Percentiles rank a stretch among this genome's conserved stretches.
Conservation (phyloP, 1,284 basidiomycete genomes). For the Ganoderma boninense region DNA sequence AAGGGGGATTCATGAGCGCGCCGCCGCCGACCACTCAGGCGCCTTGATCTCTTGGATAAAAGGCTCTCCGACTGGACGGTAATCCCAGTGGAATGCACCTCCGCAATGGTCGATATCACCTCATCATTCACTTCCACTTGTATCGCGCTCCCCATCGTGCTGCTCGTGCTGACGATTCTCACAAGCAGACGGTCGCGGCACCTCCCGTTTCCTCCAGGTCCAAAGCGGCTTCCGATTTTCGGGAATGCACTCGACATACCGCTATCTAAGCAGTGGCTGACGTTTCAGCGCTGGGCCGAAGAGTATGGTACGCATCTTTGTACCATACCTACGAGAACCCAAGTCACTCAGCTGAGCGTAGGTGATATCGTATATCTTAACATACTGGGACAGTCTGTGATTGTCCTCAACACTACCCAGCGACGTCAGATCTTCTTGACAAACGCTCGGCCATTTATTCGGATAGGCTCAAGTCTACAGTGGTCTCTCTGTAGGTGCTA, state of each 20-base stretch:
- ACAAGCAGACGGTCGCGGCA: background rate
- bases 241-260: constrained; percentile 29
- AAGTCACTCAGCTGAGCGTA: background rate
- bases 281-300: constrained; percentile 20
- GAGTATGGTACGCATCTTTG: constrained; percentile 17
- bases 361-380: constrained; percentile 25
- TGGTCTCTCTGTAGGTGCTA: constrained; percentile 18
- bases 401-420: constrained; percentile 16
- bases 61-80: background rate
- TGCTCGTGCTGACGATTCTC: background rate
- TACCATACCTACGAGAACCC: background rate
- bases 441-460: constrained; percentile 29
- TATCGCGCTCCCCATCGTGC: background rate
- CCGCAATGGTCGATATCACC: constrained; percentile 7
- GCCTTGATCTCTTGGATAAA: background rate
- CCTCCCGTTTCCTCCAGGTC: constrained; percentile 25
- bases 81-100: background rate
- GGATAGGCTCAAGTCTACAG: constrained; percentile 41
- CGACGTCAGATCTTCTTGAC: constrained; percentile 25
- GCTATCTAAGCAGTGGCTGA: constrained; percentile 21
- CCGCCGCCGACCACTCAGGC: background rate
- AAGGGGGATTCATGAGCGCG: background rate
- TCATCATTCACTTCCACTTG: background rate
- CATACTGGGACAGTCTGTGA: constrained; percentile 20
- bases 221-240: constrained; percentile 19